Conservation (phyloP, 306 rosid genomes). For the Argentina anserina region DNA sequence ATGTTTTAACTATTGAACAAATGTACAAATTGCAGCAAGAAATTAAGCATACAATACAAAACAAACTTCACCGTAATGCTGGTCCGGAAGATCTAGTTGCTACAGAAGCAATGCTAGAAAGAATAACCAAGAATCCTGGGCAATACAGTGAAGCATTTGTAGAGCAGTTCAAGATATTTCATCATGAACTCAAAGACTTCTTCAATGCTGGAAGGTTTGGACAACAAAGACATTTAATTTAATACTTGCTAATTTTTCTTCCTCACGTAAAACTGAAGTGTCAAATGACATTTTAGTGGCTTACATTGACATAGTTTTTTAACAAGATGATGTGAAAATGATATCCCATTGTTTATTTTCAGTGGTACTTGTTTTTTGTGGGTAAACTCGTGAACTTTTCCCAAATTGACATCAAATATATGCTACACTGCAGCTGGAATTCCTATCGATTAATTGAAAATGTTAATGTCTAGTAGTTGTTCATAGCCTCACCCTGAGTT, state of each 20-base stretch:
- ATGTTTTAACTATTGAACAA: conserved; percentile 24
- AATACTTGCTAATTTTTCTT: neutral
- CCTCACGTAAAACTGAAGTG: neutral
- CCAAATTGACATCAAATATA: neutral
- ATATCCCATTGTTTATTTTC: neutral
- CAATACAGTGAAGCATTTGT: conserved; percentile 76
- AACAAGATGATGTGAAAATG: neutral
- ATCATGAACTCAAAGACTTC: conserved; percentile 91
- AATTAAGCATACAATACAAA: conserved; percentile 96
- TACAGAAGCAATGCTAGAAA: conserved; percentile 93
- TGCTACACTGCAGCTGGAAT: neutral
- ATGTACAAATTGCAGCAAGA: conserved; percentile 54
- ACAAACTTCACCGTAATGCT: conserved; percentile 97
- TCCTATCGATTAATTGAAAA: neutral
- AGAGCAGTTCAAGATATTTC: conserved; percentile 89
- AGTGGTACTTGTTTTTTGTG: neutral
- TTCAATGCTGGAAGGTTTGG: conserved; percentile 98
- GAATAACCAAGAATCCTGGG: conserved; percentile 73
- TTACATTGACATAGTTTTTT: neutral
- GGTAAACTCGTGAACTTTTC: neutral
- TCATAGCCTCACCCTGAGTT: neutral
- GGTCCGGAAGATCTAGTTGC: conserved; percentile 98
- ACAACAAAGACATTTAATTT: conserved; percentile 10
- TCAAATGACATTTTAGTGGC: neutral
- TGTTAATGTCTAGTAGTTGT: neutral